A percentile compares a stretch with the other conserved stretches of the same genome.
Evolutionary conservation across 1,284 basidiomycete species (phyloP).

Genomic region (Schizophyllum commune): DNA sequence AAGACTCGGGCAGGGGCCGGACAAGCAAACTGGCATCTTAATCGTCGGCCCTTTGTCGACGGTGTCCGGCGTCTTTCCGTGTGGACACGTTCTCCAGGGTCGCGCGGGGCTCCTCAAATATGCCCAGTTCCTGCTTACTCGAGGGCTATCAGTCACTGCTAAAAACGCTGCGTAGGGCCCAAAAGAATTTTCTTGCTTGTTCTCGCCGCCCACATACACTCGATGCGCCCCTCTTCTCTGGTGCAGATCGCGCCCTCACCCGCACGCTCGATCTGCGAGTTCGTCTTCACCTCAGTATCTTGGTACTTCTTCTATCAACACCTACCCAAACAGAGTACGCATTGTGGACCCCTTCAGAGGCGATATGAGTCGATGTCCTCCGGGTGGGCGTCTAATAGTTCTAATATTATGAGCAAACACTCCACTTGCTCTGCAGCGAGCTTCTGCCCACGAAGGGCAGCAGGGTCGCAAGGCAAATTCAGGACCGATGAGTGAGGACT

Average conservation of each 20-base stretch:
- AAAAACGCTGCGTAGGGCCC: neutral
- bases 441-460: too few species aligned
- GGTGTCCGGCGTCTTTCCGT: neutral
- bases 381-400: too few species aligned
- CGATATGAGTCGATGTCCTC: too few species aligned
- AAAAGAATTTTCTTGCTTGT: neutral
- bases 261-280: neutral
- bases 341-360: neutral
- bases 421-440: too few species aligned
- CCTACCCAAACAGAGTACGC: neutral
- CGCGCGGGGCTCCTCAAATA: too few species aligned
- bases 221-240: neutral
- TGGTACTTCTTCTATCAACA: too few species aligned
- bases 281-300: neutral
- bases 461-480: too few species aligned
- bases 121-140: too few species aligned
- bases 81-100: neutral
- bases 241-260: neutral
- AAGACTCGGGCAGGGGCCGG: neutral
- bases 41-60: neutral
- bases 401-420: too few species aligned
- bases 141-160: too few species aligned
- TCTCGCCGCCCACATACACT: neutral
- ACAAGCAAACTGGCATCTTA: neutral
- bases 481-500: too few species aligned